Percentiles rank a stretch among this genome's conserved stretches.
phyloP scores from a whole-genome alignment of 257 asterid genomes.

The Penstemon davidsonii region DNA sequence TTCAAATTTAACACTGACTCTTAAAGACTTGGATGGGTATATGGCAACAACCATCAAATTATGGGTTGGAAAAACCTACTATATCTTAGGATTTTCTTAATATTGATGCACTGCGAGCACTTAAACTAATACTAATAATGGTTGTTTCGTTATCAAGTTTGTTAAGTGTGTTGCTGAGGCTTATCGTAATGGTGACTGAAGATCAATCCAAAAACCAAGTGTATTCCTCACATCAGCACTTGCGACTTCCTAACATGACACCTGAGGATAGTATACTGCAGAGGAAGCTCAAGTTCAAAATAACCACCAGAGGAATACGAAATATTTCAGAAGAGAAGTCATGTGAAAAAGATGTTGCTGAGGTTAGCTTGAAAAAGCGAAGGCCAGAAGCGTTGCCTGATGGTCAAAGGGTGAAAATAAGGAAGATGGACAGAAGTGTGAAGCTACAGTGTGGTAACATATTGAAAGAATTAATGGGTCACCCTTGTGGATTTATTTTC shows the following conservation, averaged over 20 bases:
- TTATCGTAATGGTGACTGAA: constrained; percentile 22
- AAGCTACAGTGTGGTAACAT: constrained; percentile 51
- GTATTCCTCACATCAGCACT: constrained; percentile 19
- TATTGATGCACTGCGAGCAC: too few species aligned
- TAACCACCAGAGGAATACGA: constrained; percentile 41
- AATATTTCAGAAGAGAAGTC: constrained; percentile 32
- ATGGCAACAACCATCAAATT: too few species aligned
- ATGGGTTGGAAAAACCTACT: too few species aligned
- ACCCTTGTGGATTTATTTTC: constrained; percentile 45
- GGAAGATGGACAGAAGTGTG: constrained; percentile 52
- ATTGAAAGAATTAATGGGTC: constrained; percentile 52
- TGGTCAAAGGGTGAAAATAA: constrained; percentile 42
- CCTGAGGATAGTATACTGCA: constrained; percentile 30
- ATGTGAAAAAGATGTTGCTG: constrained; percentile 17
- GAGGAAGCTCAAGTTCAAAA: constrained; percentile 48
- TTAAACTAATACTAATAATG: too few species aligned
- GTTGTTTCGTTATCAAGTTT: background rate
- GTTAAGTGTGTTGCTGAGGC: constrained; percentile 15
- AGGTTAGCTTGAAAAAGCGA: constrained; percentile 47
- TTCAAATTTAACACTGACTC: too few species aligned
- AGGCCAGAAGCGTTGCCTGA: constrained; percentile 36
- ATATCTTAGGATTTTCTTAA: too few species aligned
- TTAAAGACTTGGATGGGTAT: too few species aligned
- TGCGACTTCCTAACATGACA: constrained; percentile 31
- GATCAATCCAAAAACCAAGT: constrained; percentile 13